Evolutionary conservation across 2,329 filamentous ascomycete species (phyloP).

Genomic region (Sporothrix pallida): DNA sequence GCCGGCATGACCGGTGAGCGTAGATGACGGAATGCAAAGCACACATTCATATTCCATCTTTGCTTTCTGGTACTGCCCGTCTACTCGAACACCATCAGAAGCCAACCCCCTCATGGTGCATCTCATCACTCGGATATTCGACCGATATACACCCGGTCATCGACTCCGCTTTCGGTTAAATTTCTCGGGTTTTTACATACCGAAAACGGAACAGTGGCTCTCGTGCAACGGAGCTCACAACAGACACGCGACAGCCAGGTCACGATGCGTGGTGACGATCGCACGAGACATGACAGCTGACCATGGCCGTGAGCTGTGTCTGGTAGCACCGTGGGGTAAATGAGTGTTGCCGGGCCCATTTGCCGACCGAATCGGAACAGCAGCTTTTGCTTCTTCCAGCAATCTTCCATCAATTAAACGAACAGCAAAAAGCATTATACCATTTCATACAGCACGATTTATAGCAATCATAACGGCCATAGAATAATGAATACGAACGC

Average conservation of each 20-base stretch:
- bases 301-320: not conserved
- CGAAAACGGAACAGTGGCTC: too few species aligned
- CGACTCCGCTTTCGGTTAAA: not conserved
- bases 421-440: not conserved
- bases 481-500: conserved; percentile 14
- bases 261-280: conserved; percentile 17
- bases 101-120: too few species aligned
- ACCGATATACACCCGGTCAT: not conserved
- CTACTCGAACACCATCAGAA: not conserved
- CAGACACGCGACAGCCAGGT: not conserved
- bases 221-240: too few species aligned
- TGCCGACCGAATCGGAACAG: too few species aligned
- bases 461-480: conserved; percentile 8
- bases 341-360: not conserved
- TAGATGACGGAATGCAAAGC: not conserved
- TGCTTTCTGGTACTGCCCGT: too few species aligned
- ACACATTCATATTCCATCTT: too few species aligned
- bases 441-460: not conserved
- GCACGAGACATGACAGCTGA: conserved; percentile 4
- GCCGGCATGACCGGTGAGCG: conserved; percentile 31
- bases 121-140: too few species aligned
- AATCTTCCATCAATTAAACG: too few species aligned
- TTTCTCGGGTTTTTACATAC: not conserved
- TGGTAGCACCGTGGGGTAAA: not conserved
- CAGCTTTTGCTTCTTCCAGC: too few species aligned